Base-by-base conservation (phyloP, 148 eudicot species). In the Vaccinium vitisidaea region DNA sequence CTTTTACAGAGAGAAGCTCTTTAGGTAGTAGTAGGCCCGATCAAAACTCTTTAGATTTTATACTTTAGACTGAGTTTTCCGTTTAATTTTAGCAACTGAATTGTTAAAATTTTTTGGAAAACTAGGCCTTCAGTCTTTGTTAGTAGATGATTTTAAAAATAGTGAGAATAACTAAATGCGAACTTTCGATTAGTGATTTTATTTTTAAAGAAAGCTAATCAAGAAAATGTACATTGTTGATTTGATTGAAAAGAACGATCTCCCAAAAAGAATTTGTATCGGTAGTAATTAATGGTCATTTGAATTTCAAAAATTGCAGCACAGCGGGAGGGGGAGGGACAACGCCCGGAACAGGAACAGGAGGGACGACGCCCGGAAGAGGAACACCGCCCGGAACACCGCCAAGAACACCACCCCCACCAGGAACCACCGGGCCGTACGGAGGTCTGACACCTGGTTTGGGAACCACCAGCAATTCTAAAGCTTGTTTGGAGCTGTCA, bases 371-470 rank as follows among this genome's bases (percentile, higher is more conserved):
- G 11, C 61, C 61, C 5, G 6, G 21, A 15, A 61, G 10, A 13
- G 70, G 79, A 75, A 49, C 78, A 8, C 67, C 73, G 13, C 84
- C 89, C 59, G 69, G 69, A 63, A 63, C 27, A 2, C n/a, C 27
- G 2, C 69, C 69, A 63, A 21, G 8, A 18, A 56, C 59, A 11
- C 84, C 82, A 16, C 81, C 88, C 5, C 88, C 86, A 21, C 86
- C 79, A 6, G 85, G 79, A 16, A 81, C 71, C 8, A 73, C 88
- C 58, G 73, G 78, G 13, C 65, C 71, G 2, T 19, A 10, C 19
- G 58, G 69, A 23, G 83, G 88, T 48, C 53, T 77, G 15, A 84
- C 59, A 12, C 80, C 87, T 0, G 75, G 86, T 19, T 43, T 56
- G 63, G 82, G 83, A 65, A 2, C 27, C 73, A 30, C 86, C 13